Evolutionary conservation across 805 yeast genomes (phyloP), one percentile per base, ranked within the genome.

Genomic region (Saccharomyces eubayanus): DNA sequence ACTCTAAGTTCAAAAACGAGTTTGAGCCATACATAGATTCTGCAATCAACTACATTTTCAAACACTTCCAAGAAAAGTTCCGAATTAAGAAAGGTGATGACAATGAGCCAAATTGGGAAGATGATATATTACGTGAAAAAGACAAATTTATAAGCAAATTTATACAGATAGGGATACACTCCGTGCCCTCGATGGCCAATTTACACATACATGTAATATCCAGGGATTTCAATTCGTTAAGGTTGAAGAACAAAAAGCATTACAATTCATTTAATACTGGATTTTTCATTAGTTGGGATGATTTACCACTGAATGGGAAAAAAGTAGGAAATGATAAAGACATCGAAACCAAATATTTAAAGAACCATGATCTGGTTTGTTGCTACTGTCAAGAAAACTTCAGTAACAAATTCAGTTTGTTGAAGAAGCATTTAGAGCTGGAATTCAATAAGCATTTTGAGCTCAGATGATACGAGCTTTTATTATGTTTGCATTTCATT

Each of bases 191-290:
- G 0, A 65, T 87, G 76, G 69, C 68, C 43, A 86, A 88, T 64
- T 61, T 87, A 47, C 96, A 88, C 62, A 71, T 88, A 20, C 96
- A 88, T 70, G 80, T 88, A 27, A 74, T 88, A 49, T 82, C 90
- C 0, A 73, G 71, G 49, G 96, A 88, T 66, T 77, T 84, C 61
- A 61, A 72, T 58, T 79, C 87, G 9, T 70, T 69, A 0, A 62
- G 73, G 28, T 53, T 87, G 70, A 87, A 86, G 65, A 73, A 81
- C 59, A 79, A 77, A 55, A 76, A 74, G 53, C 96, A 88, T 66
- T 87, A 81, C 66, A 83, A 83, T 62, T 83, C 90, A 2, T 88
- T 88, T 69, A 82, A 74, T 21, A 80, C 90, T 0, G 60, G 61
- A 0, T 88, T 88, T 63, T 87, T 87, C 54, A 80, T 86, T 1